phyloP scores from a whole-genome alignment of 2,329 filamentous ascomycete species.

The Penicillium sp. region DNA sequence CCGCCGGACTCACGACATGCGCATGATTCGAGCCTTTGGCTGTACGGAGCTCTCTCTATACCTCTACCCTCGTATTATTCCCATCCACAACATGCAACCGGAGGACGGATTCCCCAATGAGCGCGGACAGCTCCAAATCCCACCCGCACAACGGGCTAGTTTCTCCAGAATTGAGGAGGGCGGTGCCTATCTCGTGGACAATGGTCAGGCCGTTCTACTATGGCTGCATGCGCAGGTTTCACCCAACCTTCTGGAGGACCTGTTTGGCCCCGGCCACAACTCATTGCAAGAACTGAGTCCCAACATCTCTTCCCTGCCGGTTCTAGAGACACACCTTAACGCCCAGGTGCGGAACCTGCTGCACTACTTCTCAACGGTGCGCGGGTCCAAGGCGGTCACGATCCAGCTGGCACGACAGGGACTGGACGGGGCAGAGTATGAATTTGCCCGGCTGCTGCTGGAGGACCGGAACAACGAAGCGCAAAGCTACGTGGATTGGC shows the following conservation, averaged over 20 bases:
- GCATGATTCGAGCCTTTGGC: constrained; percentile 84
- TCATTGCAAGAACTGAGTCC: constrained; percentile 73
- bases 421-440: constrained; percentile 90
- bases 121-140: constrained; percentile 81
- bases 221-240: constrained; percentile 93
- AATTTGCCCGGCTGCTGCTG: constrained; percentile 85
- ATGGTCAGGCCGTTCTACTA: constrained; percentile 83
- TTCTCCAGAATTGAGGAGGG: constrained; percentile 88
- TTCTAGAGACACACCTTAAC: constrained; percentile 87
- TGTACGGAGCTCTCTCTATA: constrained; percentile 81
- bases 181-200: constrained; percentile 90
- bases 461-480: constrained; percentile 98
- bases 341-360: constrained; percentile 92
- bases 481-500: constrained; percentile 96
- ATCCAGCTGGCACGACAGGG: constrained; percentile 90
- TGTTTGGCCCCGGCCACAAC: constrained; percentile 74
- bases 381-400: constrained; percentile 81
- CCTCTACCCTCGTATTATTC: constrained; percentile 89
- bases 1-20: constrained; percentile 83
- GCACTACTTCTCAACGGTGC: constrained; percentile 73
- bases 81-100: constrained; percentile 81
- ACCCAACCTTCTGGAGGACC: constrained; percentile 81
- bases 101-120: constrained; percentile 92
- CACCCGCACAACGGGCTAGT: constrained; percentile 71
- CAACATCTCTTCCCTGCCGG: constrained; percentile 71